phyloP scores from a whole-genome alignment of 192 early-diverging fungal genomes.

The Chytriomyces confervae region DNA sequence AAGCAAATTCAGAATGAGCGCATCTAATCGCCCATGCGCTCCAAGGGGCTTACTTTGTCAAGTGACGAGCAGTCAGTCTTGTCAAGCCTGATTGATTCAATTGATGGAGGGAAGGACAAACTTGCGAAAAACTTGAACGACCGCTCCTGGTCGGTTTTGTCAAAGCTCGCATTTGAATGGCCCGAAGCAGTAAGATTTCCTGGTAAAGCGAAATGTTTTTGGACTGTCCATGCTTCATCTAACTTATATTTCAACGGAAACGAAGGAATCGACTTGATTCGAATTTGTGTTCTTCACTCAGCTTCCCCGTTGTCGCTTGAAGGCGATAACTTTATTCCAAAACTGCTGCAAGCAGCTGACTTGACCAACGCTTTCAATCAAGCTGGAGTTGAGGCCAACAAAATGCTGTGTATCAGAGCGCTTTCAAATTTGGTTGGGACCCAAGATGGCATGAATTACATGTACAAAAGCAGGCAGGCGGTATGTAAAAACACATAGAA shows the following conservation, averaged over 20 bases:
- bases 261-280: slow-evolving; percentile 76
- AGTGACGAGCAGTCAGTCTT: slow-evolving; percentile 27
- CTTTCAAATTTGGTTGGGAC: slow-evolving; percentile 76
- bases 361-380: slow-evolving; percentile 34
- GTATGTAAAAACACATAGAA: slow-evolving; percentile 4
- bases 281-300: slow-evolving; percentile 64
- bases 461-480: slow-evolving; percentile 46
- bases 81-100: slow-evolving; percentile 19
- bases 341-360: slow-evolving; percentile 30
- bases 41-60: not conserved
- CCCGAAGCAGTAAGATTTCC: slow-evolving; percentile 75
- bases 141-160: slow-evolving; percentile 49
- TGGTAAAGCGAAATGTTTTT: slow-evolving; percentile 37
- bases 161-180: slow-evolving; percentile 70
- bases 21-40: not conserved
- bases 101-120: slow-evolving; percentile 37
- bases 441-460: slow-evolving; percentile 43
- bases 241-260: not conserved
- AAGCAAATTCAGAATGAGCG: too few relatives aligned
- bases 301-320: slow-evolving; percentile 37
- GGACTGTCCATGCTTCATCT: too few relatives aligned
- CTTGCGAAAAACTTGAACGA: slow-evolving; percentile 45
- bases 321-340: slow-evolving; percentile 4
- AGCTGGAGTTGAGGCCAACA: slow-evolving; percentile 64
- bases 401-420: slow-evolving; percentile 77